Evolutionary conservation across 2,329 filamentous ascomycete species (phyloP).

Genomic region (Trichoderma guizhouense): DNA sequence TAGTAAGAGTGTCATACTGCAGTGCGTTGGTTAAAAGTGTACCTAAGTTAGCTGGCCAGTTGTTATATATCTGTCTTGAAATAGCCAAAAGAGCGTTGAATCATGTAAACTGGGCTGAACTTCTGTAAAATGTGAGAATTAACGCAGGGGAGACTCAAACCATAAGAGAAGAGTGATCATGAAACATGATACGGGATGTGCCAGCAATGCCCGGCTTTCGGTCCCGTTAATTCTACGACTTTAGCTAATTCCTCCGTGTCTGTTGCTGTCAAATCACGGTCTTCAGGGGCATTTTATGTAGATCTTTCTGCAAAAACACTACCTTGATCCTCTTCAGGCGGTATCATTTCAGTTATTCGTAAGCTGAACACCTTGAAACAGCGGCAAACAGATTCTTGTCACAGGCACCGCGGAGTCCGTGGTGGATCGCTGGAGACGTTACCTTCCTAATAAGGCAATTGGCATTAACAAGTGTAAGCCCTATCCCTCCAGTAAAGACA

Average conservation of each 20-base stretch:
- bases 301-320: not conserved
- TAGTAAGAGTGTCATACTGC: constrained; percentile 10
- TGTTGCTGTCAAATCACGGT: not conserved
- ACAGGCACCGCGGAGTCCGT: not conserved
- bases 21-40: not conserved
- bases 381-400: not conserved
- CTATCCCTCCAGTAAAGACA: not conserved
- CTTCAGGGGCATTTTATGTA: not conserved
- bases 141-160: not conserved
- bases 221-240: not conserved
- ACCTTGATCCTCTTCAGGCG: not conserved
- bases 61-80: not conserved
- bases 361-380: not conserved
- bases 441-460: not conserved
- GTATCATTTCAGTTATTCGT: not conserved
- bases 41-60: not conserved
- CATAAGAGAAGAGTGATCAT: not conserved
- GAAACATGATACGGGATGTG: not conserved
- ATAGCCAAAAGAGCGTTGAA: not conserved
- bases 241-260: not conserved
- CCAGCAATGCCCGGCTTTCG: not conserved
- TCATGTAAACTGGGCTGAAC: not conserved
- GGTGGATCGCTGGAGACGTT: not conserved
- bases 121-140: not conserved
- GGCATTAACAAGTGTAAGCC: not conserved